These are phyloP conservation scores for Penicillium sp. DNA, from an alignment of 2,329 filamentous ascomycete species.

Conservation along the genomic window DNA sequence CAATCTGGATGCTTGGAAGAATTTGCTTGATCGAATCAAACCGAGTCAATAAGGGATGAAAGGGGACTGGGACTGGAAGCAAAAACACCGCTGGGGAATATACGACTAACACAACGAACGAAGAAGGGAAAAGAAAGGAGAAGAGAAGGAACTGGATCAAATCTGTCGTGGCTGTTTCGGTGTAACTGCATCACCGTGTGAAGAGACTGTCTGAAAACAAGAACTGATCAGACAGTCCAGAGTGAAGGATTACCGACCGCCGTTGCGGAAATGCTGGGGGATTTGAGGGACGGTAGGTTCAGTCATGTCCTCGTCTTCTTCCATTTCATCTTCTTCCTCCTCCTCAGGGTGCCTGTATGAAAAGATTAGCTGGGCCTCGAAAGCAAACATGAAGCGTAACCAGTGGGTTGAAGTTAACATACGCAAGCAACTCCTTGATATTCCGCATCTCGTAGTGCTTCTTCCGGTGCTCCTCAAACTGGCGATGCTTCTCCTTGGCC, in stretches of 20 bases:
- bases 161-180: neutral
- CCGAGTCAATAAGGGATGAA: neutral
- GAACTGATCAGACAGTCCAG: neutral
- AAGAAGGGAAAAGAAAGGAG: neutral
- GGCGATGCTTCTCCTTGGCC: constrained; percentile 86
- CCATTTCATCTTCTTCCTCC: constrained; percentile 67
- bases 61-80: neutral
- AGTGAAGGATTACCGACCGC: constrained; percentile 26
- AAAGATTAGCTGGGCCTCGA: constrained; percentile 17
- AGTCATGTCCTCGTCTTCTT: constrained; percentile 51
- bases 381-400: constrained; percentile 1
- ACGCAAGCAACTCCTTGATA: constrained; percentile 86
- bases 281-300: constrained; percentile 43
- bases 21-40: neutral
- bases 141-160: neutral
- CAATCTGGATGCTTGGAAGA: constrained; percentile 9
- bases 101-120: constrained; percentile 8
- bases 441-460: constrained; percentile 99
- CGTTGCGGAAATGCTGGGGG: constrained; percentile 38
- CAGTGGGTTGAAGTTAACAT: constrained; percentile 36
- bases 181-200: neutral
- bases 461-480: constrained; percentile 91
- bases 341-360: constrained; percentile 65
- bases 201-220: neutral
- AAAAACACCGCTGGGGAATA: constrained; percentile 24